These are phyloP conservation scores for Pleurotus citrinopileatus DNA, from an alignment of 768 basidiomycete genomes.

Conservation along the genomic window DNA sequence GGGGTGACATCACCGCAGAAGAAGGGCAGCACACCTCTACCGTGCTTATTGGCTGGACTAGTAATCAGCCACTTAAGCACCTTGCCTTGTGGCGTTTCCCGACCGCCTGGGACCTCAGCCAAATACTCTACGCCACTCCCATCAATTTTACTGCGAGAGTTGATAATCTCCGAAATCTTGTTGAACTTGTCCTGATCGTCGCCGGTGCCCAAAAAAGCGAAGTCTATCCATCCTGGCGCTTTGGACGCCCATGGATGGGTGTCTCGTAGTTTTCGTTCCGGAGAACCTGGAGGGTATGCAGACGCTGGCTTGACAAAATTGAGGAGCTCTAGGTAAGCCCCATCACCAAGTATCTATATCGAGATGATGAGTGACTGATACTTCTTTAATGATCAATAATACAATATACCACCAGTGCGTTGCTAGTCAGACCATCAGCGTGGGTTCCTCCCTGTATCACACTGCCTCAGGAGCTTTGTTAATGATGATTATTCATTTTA, in stretches of 20 bases:
- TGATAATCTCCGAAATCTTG: constrained; percentile 52
- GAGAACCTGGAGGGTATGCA: constrained; percentile 50
- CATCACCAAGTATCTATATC: constrained; percentile 49
- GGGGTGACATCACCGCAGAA: constrained; percentile 76
- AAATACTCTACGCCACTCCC: constrained; percentile 39
- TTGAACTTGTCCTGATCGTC: constrained; percentile 20
- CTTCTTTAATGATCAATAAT: not conserved
- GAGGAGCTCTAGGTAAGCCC: constrained; percentile 67
- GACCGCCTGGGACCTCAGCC: constrained; percentile 48
- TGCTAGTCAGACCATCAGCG: constrained; percentile 58
- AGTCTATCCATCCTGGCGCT: constrained; percentile 66
- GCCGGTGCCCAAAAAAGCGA: constrained; percentile 56
- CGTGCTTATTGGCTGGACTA: constrained; percentile 24
- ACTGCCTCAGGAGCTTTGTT: constrained; percentile 26
- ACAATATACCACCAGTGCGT: constrained; percentile 56
- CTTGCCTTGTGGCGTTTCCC: constrained; percentile 53
- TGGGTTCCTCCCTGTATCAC: constrained; percentile 69
- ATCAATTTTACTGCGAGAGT: constrained; percentile 41
- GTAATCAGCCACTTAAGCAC: constrained; percentile 59
- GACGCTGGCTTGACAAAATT: constrained; percentile 56
- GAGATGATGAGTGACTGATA: not conserved
- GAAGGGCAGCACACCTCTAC: constrained; percentile 50
- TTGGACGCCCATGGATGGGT: constrained; percentile 52
- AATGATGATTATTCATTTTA: not conserved
- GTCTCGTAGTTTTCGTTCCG: constrained; percentile 40